A percentile compares a stretch with the other conserved stretches of the same genome.
Evolutionary conservation across 2,329 filamentous ascomycete genomes (phyloP).

Genomic region (Microdochium trichocladiopsis): DNA sequence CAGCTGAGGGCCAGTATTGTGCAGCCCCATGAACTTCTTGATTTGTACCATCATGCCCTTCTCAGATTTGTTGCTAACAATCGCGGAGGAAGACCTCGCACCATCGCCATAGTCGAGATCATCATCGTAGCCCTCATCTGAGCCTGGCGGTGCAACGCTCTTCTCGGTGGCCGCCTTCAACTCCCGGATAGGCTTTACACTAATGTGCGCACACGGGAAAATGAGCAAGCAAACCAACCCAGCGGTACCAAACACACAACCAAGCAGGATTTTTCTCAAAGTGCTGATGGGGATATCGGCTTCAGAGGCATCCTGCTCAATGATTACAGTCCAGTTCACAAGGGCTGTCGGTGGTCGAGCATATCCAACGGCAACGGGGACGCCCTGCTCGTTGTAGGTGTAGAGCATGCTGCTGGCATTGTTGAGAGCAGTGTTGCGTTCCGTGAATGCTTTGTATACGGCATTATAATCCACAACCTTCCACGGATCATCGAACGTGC

Average conservation of each 20-base stretch:
- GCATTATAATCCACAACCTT: slow-evolving; percentile 55
- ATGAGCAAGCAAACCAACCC: slow-evolving; percentile 66
- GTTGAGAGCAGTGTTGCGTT: slow-evolving; percentile 43
- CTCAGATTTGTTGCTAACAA: slow-evolving; percentile 26
- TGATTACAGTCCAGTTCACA: slow-evolving; percentile 75
- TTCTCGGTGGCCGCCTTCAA: slow-evolving; percentile 70
- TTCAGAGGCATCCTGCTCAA: slow-evolving; percentile 70
- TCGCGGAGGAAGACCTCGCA: slow-evolving; percentile 8
- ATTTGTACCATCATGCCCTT: slow-evolving; percentile 32
- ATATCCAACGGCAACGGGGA: slow-evolving; percentile 71
- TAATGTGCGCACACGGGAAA: slow-evolving; percentile 74
- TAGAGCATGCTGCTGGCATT: slow-evolving; percentile 64
- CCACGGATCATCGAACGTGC: slow-evolving; percentile 45
- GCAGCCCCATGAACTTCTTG: slow-evolving; percentile 26
- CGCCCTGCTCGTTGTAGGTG: slow-evolving; percentile 65
- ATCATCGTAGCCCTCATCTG: slow-evolving; percentile 36
- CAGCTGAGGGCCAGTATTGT: slow-evolving; percentile 4
- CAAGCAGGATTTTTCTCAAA: slow-evolving; percentile 73
- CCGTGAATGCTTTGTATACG: slow-evolving; percentile 51
- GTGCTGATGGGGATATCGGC: slow-evolving; percentile 69
- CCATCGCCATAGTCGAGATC: slow-evolving; percentile 39
- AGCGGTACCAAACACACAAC: slow-evolving; percentile 77
- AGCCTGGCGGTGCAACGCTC: slow-evolving; percentile 60
- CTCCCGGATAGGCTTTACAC: slow-evolving; percentile 71
- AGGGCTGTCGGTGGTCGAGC: slow-evolving; percentile 60